Percentiles rank a stretch among this genome's conserved stretches.
Conservation (phyloP, 2,329 filamentous ascomycete species). For the Aschersonia sp. region DNA sequence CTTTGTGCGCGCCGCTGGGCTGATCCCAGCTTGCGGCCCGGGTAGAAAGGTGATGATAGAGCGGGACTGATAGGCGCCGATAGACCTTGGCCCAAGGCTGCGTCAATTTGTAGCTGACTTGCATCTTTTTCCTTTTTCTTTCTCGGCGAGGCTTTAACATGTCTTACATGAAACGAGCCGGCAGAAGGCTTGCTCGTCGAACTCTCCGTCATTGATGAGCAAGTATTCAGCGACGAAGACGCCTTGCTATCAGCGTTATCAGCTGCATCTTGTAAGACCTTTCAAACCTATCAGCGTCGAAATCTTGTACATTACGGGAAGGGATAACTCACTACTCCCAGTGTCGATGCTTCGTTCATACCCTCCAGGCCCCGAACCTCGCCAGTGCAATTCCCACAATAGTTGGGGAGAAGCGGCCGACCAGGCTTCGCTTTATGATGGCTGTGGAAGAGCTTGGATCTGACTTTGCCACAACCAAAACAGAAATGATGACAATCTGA, state of each 20-base stretch:
- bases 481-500: slow-evolving; percentile 23
- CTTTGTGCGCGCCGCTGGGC: slow-evolving; percentile 14
- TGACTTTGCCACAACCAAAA: slow-evolving; percentile 14
- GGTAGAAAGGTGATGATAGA: slow-evolving; percentile 7
- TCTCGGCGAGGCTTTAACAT: too few relatives aligned
- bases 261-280: neutral
- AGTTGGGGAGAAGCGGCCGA: slow-evolving; percentile 15
- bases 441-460: slow-evolving; percentile 12
- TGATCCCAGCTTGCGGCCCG: slow-evolving; percentile 11
- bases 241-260: too few relatives aligned
- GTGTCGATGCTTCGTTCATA: slow-evolving; percentile 12
- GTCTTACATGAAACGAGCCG: too few relatives aligned
- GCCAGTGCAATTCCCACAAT: slow-evolving; percentile 14
- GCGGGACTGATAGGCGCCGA: slow-evolving; percentile 1
- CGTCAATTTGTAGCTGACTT: neutral
- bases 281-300: neutral
- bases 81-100: neutral
- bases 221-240: too few relatives aligned
- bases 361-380: slow-evolving; percentile 11
- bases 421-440: slow-evolving; percentile 9
- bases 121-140: neutral
- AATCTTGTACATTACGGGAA: too few relatives aligned
- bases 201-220: too few relatives aligned
- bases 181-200: too few relatives aligned
- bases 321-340: slow-evolving; percentile 10